Conservation (phyloP, 2,329 filamentous ascomycete species). For the Penicillium sp. region DNA sequence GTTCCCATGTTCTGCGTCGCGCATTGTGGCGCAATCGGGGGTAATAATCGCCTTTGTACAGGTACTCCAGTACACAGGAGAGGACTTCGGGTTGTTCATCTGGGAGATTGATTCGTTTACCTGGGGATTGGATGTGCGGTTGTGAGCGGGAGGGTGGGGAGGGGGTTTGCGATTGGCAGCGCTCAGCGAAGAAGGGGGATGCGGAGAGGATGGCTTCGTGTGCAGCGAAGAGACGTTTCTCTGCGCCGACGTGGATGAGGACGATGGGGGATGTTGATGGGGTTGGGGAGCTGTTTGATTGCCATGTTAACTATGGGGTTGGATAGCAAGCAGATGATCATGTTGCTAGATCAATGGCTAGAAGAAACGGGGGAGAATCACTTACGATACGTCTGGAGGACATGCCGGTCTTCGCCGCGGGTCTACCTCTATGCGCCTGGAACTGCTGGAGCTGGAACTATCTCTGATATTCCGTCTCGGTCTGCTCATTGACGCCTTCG, state of each 20-base stretch:
- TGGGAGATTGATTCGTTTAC: constrained; percentile 75
- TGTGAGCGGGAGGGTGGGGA: constrained; percentile 8
- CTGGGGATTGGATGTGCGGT: constrained; percentile 27
- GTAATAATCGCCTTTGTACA: constrained; percentile 94
- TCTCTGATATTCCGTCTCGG: constrained; percentile 36
- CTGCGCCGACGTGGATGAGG: constrained; percentile 76
- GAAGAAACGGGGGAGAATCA: not conserved
- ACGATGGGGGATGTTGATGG: constrained; percentile 71
- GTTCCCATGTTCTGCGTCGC: constrained; percentile 74
- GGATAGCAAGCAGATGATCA: not conserved
- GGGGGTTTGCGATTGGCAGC: constrained; percentile 57
- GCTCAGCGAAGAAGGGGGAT: constrained; percentile 75
- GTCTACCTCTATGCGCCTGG: constrained; percentile 25
- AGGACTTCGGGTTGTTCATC: constrained; percentile 90
- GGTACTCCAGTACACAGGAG: constrained; percentile 83
- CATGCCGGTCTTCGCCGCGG: constrained; percentile 31
- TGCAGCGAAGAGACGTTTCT: constrained; percentile 85
- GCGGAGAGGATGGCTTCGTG: constrained; percentile 81
- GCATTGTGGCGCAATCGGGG: constrained; percentile 82
- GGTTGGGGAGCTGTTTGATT: constrained; percentile 52
- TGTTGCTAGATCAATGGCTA: not conserved
- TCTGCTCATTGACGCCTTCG: constrained; percentile 35
- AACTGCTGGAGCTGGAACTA: constrained; percentile 19
- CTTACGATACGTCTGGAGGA: constrained; percentile 39
- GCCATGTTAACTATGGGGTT: not conserved